Percentiles rank a stretch among this genome's conserved stretches.
Evolutionary conservation across 2,329 filamentous ascomycete species (phyloP).

Genomic region (Arthroderma uncinatum): DNA sequence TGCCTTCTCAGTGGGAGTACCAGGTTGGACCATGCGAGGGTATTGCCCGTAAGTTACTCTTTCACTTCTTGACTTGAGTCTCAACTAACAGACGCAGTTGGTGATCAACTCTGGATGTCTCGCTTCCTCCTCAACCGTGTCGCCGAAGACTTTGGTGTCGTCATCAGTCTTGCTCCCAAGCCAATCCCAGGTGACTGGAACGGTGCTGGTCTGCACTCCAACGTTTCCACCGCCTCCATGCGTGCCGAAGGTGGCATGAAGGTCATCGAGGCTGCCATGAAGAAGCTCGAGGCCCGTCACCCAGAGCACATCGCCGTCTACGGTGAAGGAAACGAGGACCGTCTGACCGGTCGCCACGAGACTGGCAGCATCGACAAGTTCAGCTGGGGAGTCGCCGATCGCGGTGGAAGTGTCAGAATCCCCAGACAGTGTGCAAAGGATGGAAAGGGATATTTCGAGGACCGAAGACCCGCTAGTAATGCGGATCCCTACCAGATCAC

Average conservation of each 20-base stretch:
- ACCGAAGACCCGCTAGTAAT: constrained; percentile 71
- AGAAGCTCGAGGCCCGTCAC: constrained; percentile 70
- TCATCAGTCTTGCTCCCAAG: constrained; percentile 93
- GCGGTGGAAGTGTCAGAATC: constrained; percentile 86
- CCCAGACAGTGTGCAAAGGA: constrained; percentile 74
- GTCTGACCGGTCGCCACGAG: constrained; percentile 88
- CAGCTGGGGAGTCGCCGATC: constrained; percentile 89
- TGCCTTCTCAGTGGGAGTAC: constrained; percentile 97
- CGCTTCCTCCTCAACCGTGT: constrained; percentile 83
- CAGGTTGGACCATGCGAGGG: constrained; percentile 84
- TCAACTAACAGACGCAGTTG: constrained; percentile 46
- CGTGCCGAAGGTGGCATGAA: constrained; percentile 90
- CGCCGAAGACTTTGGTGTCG: constrained; percentile 90
- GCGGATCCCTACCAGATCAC: constrained; percentile 78
- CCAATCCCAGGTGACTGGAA: constrained; percentile 95
- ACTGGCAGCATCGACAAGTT: constrained; percentile 90
- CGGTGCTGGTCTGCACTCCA: constrained; percentile 83
- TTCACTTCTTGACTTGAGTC: neutral
- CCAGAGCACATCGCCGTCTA: constrained; percentile 83
- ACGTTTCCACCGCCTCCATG: constrained; percentile 86
- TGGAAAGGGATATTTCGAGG: constrained; percentile 91
- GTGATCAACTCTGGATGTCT: constrained; percentile 92
- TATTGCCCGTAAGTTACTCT: constrained; percentile 55
- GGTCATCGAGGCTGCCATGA: constrained; percentile 74
- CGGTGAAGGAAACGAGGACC: constrained; percentile 88